These are phyloP conservation scores for Porpolomopsis calyptriformis DNA, from an alignment of 768 basidiomycete genomes.

Conservation along the genomic window DNA sequence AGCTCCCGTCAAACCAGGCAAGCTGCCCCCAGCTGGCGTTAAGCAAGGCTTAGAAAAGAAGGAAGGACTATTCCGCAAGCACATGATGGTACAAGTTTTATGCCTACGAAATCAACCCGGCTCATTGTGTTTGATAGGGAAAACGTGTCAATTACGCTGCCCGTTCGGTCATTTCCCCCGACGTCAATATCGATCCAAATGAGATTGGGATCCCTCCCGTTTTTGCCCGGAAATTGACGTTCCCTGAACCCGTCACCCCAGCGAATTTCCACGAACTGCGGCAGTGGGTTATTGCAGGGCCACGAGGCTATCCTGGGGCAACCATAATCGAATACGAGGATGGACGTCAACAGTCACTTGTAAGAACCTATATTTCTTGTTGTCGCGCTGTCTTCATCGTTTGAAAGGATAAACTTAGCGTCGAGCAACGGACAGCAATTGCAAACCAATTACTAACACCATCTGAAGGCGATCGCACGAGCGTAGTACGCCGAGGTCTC, in stretches of 20 bases:
- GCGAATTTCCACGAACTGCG: slow-evolving; percentile 83
- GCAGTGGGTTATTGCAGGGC: slow-evolving; percentile 84
- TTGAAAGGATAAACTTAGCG: slow-evolving; percentile 65
- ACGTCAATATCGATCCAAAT: slow-evolving; percentile 97
- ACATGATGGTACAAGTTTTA: slow-evolving; percentile 80
- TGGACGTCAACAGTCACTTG: slow-evolving; percentile 76
- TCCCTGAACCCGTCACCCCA: slow-evolving; percentile 92
- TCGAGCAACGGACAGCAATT: slow-evolving; percentile 87
- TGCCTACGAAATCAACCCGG: background rate
- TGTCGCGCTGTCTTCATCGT: slow-evolving; percentile 3
- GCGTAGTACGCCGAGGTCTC: slow-evolving; percentile 41
- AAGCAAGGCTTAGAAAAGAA: slow-evolving; percentile 99
- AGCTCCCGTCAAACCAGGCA: slow-evolving; percentile 70
- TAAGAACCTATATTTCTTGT: slow-evolving; percentile 23
- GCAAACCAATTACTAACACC: slow-evolving; percentile 94
- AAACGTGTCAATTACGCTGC: slow-evolving; percentile 99
- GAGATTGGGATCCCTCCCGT: slow-evolving; percentile 98
- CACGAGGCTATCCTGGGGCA: slow-evolving; percentile 84
- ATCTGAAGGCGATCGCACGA: slow-evolving; percentile 56
- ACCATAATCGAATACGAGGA: slow-evolving; percentile 94
- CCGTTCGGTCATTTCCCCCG: slow-evolving; percentile 99
- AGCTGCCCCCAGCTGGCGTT: slow-evolving; percentile 83
- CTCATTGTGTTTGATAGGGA: slow-evolving; percentile 42
- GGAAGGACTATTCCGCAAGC: slow-evolving; percentile 93
- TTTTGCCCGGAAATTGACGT: slow-evolving; percentile 93